Evolutionary conservation across 2,329 filamentous ascomycete species (phyloP).

Genomic region (Aspergillus pseudonomiae): DNA sequence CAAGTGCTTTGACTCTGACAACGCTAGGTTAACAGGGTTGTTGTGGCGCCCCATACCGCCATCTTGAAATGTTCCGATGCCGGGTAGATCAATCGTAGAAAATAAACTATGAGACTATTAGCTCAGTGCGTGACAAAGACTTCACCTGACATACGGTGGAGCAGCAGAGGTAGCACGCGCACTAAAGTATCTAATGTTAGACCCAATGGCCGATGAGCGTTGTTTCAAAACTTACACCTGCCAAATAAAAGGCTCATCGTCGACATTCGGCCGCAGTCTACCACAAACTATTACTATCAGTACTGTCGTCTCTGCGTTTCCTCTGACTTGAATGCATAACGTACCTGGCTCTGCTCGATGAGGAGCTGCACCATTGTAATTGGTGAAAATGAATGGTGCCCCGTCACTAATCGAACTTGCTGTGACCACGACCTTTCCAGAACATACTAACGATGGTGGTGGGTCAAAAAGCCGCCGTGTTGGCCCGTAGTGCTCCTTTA

Average conservation of each 20-base stretch:
- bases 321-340: neutral
- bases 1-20: conserved; percentile 14
- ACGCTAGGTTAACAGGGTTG: conserved; percentile 12
- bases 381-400: conserved; percentile 6
- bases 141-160: too few relatives aligned
- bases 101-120: too few relatives aligned
- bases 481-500: conserved; percentile 10
- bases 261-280: conserved; percentile 6
- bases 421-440: neutral
- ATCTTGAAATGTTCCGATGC: too few relatives aligned
- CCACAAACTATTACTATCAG: conserved; percentile 3
- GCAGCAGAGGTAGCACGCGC: too few relatives aligned
- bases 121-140: too few relatives aligned
- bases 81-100: too few relatives aligned
- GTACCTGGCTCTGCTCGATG: conserved; percentile 4
- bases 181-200: too few relatives aligned
- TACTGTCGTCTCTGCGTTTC: neutral
- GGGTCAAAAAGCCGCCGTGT: conserved; percentile 2
- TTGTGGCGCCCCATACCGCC: too few relatives aligned
- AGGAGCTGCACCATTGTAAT: conserved; percentile 8
- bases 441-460: neutral
- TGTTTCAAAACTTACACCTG: too few relatives aligned
- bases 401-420: conserved; percentile 4
- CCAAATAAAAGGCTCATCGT: conserved; percentile 10
- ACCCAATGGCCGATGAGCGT: too few relatives aligned